Evolutionary conservation across 148 eudicot genomes (phyloP).

Genomic region (Oxyria digyna): DNA sequence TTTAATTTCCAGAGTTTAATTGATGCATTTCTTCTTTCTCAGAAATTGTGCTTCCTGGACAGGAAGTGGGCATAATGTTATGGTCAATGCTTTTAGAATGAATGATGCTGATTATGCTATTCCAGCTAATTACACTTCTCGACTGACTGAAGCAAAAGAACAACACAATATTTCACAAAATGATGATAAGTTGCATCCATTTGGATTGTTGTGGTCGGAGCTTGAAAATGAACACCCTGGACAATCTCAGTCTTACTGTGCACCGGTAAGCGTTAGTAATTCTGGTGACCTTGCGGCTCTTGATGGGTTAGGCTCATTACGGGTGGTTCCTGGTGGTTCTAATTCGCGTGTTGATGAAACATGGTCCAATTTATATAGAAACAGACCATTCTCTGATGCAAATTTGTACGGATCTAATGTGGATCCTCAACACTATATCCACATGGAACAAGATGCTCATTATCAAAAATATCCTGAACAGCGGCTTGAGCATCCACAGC

Average conservation of each 20-base stretch:
- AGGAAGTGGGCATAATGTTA: conserved; percentile 39
- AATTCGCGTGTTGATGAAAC: conserved; percentile 41
- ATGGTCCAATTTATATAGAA: conserved; percentile 40
- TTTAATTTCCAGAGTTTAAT: background rate
- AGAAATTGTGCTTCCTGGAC: conserved; percentile 83
- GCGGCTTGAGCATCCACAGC: conserved; percentile 44
- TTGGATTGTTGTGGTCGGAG: conserved; percentile 91
- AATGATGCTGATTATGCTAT: conserved; percentile 25
- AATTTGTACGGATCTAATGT: conserved; percentile 43
- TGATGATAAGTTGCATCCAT: conserved; percentile 71
- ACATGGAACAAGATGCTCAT: conserved; percentile 43
- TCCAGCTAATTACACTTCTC: conserved; percentile 24
- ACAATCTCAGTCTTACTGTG: conserved; percentile 31
- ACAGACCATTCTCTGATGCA: conserved; percentile 31
- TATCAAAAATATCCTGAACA: conserved; percentile 51
- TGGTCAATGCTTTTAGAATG: conserved; percentile 29
- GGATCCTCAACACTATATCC: conserved; percentile 35
- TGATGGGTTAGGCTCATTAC: conserved; percentile 24
- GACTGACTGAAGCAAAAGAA: conserved; percentile 27
- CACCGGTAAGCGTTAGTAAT: conserved; percentile 24
- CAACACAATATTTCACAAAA: conserved; percentile 22
- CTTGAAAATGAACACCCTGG: conserved; percentile 49
- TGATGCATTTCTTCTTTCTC: conserved; percentile 10
- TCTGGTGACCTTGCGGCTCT: conserved; percentile 35
- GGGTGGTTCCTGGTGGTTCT: conserved; percentile 22